phyloP scores from a whole-genome alignment of 805 yeast genomes.

The Torulaspora microellipsoides region DNA sequence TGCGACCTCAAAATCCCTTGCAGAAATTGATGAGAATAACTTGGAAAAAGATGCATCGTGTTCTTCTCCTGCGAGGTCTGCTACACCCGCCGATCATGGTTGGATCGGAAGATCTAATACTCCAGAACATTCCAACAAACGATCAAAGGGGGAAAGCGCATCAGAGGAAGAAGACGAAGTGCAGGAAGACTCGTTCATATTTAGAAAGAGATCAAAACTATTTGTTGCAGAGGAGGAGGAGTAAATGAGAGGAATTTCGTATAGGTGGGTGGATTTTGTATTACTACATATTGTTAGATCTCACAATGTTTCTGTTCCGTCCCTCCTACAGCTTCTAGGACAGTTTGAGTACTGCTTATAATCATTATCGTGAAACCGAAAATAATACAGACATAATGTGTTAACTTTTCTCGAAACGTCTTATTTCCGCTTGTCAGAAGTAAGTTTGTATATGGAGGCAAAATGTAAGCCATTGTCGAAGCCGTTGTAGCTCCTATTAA shows the following conservation, averaged over 20 bases:
- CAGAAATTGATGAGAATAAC: conserved; percentile 4
- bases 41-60: neutral
- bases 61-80: neutral
- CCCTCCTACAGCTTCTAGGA: conserved; percentile 42
- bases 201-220: conserved; percentile 26
- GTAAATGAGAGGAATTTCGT: conserved; percentile 1
- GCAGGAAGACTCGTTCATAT: neutral
- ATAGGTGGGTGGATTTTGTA: neutral
- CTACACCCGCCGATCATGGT: neutral
- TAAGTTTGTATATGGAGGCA: conserved; percentile 82
- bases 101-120: too few species aligned
- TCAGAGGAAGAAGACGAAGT: conserved; percentile 4
- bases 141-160: too few species aligned
- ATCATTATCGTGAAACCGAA: conserved; percentile 80
- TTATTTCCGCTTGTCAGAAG: conserved; percentile 51
- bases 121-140: too few species aligned
- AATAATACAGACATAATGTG: conserved; percentile 54
- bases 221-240: conserved; percentile 29
- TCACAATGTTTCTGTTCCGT: conserved; percentile 49
- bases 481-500: conserved; percentile 92
- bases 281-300: conserved; percentile 9
- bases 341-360: conserved; percentile 73
- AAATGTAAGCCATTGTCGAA: conserved; percentile 82
- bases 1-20: neutral
- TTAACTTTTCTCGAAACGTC: conserved; percentile 42